These are phyloP conservation scores for Phytophthora tentaculata DNA, from an alignment of 352 stramenopile species.

Conservation along the genomic window DNA sequence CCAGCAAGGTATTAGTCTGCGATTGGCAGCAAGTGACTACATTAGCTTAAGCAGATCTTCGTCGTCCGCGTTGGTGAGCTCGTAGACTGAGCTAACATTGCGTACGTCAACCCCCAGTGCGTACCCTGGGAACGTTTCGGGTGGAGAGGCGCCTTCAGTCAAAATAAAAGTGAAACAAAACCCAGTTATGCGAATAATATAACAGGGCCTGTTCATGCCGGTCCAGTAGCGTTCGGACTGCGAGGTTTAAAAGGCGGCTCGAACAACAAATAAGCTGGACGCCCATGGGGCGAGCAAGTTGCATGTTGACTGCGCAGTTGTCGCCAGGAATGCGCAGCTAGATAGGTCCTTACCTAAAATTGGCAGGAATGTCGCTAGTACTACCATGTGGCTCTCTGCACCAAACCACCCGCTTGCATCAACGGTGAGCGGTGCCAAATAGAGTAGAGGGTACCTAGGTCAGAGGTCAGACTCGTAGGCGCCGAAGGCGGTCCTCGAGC, in stretches of 20 bases:
- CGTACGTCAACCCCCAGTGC: not conserved
- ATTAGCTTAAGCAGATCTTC: not conserved
- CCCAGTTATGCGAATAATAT: not conserved
- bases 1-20: not conserved
- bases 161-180: not conserved
- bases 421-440: not conserved
- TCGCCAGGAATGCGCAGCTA: not conserved
- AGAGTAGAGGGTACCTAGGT: not conserved
- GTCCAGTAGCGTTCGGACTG: not conserved
- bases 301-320: constrained; percentile 8
- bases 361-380: not conserved
- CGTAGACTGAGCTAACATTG: not conserved
- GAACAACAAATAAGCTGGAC: not conserved
- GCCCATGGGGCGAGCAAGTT: constrained; percentile 1
- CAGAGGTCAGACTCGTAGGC: not conserved
- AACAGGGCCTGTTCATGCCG: constrained; percentile 1
- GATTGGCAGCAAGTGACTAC: not conserved
- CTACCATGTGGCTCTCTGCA: not conserved
- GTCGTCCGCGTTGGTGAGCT: not conserved
- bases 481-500: not conserved
- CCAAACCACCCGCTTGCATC: not conserved
- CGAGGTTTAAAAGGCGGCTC: constrained; percentile 5
- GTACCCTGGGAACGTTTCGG: not conserved
- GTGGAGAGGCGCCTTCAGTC: not conserved
- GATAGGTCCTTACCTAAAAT: constrained; percentile 11